Evolutionary conservation across 2,329 filamentous ascomycete species (phyloP).

Genomic region (Aspergillus sp.): DNA sequence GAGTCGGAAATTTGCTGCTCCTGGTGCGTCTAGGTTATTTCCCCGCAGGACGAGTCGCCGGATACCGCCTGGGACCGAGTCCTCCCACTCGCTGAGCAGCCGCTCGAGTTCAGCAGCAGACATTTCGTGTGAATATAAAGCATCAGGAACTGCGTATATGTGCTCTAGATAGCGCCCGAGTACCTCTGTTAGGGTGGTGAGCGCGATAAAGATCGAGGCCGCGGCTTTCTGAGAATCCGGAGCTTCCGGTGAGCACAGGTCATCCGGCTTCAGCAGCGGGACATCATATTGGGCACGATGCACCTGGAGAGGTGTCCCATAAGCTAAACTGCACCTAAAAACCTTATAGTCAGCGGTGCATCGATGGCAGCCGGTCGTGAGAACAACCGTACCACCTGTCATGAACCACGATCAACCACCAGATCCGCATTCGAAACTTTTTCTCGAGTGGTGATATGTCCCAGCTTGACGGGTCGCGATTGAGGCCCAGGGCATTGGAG

Average conservation of each 20-base stretch:
- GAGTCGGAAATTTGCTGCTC: slow-evolving; percentile 44
- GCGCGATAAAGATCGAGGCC: slow-evolving; percentile 37
- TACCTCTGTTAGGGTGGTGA: slow-evolving; percentile 39
- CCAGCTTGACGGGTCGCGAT: slow-evolving; percentile 46
- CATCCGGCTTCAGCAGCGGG: slow-evolving; percentile 32
- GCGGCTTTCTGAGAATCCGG: slow-evolving; percentile 12
- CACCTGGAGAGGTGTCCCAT: slow-evolving; percentile 46
- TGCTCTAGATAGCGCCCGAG: slow-evolving; percentile 28
- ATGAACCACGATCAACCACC: slow-evolving; percentile 48
- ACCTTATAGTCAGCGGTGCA: slow-evolving; percentile 1
- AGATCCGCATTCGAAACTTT: slow-evolving; percentile 43
- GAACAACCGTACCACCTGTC: slow-evolving; percentile 43
- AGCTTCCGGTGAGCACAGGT: slow-evolving; percentile 17
- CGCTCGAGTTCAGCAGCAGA: slow-evolving; percentile 27
- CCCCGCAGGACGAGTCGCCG: slow-evolving; percentile 38
- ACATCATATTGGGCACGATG: slow-evolving; percentile 41
- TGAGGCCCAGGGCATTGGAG: slow-evolving; percentile 46
- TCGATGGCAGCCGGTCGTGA: neutral
- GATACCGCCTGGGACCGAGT: slow-evolving; percentile 30
- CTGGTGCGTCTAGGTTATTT: slow-evolving; percentile 32
- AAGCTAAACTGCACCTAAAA: slow-evolving; percentile 42
- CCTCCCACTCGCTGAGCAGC: slow-evolving; percentile 37
- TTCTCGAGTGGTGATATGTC: slow-evolving; percentile 45
- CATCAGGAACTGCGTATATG: slow-evolving; percentile 22
- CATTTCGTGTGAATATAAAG: too few relatives aligned